Evolutionary conservation across 208 protist species (phyloP), one percentile per base, ranked within the genome.

Genomic region (Trypanosoma boissoni): DNA sequence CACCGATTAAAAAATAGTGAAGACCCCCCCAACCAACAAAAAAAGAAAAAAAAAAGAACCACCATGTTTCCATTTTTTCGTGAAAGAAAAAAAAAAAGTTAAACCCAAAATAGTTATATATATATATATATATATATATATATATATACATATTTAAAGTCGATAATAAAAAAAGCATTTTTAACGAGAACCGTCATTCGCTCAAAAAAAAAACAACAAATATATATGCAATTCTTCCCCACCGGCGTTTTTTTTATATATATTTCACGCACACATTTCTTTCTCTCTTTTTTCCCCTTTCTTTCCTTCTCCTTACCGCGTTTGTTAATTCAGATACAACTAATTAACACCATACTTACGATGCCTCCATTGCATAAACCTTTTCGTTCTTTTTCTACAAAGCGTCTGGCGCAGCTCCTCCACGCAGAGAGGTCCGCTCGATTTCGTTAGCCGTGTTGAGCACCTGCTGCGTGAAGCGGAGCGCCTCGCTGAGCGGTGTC

Each of bases 371-470:
- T n/a, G n/a, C n/a, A n/a, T n/a, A n/a, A n/a, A n/a, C n/a, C n/a
- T n/a, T n/a, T n/a, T n/a, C n/a, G n/a, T n/a, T n/a, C n/a, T 34
- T 8, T 8, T 12, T 16, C 54, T 78, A 88, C 51, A 88, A 52
- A 23, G 85, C 78, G 26, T 78, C 71, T n/a, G 85, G 81, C 0
- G 80, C 85, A n/a, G 64, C 85, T 34, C 85, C 82, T 46, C 74
- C 80, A 36, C 78, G 72, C 9, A 72, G 76, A 1, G 81, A 85
- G 26, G 63, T 86, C 26, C 86, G 72, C 57, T 92, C 86, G 62
- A 92, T 89, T 31, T 87, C 74, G 62, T 92, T 92, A 18, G 83
- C 83, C 8, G 82, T 91, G 68, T 80, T 77, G 16, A 94, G 72
- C 41, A 94, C 83, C 63, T 83, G 78, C 51, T 88, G 77, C 34